Base-by-base conservation (phyloP, 371 early-diverging fungal genomes). In the Synchytrium microbalum region DNA sequence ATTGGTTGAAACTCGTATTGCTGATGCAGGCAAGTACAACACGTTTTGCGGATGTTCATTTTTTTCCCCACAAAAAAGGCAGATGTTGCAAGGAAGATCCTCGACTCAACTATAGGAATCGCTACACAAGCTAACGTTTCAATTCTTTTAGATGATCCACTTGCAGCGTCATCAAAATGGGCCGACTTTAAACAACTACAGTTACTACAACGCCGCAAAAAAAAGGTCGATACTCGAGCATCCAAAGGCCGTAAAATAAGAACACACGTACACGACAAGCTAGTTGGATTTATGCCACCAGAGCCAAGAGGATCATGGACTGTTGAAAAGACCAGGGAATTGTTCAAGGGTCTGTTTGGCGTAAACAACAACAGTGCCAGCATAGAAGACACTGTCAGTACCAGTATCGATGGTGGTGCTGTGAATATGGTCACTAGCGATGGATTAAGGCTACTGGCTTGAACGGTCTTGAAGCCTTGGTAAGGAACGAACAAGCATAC, bases 221-320 rank as follows among this genome's bases (percentile, higher is more conserved):
- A 86, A 67, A 92, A 90, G 74, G 86, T 91, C 3, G 92, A 92
- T 70, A 90, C 86, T 30, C 89, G 88, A 69, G 92, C 92, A 30
- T 88, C 89, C 68, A 96, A 96, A 75, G 96, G 95, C 13, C 86
- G 96, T 63, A 87, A 90, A 70, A 73, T 96, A 53, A 65, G 76
- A 24, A 95, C 90, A 71, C 88, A 94, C 66, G 90, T 92, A 2
- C 93, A 94, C 71, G 95, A 94, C 67, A 96, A 95, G 68, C 72
- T 96, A 24, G 88, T 88, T 70, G 92, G 91, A 71, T 96, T 94
- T 73, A 96, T 96, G 96, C 91, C 90, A 3, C 92, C 97, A 32
- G 79, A 90, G 61, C 91, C 93, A 27, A 68, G 81, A 26, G 62
- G 67, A 26, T 78, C 83, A 2, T 95, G 96, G 96, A 93, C 92